Evolutionary conservation across 139 green algal genomes (phyloP).

Genomic region (Chlamydomonas sp.): DNA sequence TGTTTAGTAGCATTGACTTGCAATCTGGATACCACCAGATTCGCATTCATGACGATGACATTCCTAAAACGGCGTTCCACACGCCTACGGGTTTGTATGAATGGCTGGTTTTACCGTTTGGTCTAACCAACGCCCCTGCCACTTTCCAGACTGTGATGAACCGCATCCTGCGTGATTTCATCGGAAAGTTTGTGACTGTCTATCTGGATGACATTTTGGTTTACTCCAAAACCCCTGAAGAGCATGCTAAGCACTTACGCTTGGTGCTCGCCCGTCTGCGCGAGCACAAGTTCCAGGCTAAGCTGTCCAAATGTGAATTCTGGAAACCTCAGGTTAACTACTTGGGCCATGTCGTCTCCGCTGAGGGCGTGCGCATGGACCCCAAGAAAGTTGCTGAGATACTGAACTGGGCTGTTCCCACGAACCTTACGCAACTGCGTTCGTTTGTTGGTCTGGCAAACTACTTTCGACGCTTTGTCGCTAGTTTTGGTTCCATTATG

Average conservation of each 20-base stretch:
- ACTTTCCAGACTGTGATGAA: no score
- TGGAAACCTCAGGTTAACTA: background rate
- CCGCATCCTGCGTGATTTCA: no score
- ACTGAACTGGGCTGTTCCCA: background rate
- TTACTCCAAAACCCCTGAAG: no score
- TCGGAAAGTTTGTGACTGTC: no score
- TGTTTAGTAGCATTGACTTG: no score
- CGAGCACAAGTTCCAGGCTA: background rate
- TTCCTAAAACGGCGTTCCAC: no score
- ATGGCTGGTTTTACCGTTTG: no score
- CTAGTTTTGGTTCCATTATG: background rate
- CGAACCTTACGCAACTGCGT: background rate
- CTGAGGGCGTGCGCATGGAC: constrained; percentile 1
- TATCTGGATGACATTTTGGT: no score
- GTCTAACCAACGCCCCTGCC: no score
- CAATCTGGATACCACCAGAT: no score
- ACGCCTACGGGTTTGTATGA: no score
- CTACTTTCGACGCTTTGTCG: background rate
- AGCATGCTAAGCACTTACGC: background rate
- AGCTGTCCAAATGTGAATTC: background rate
- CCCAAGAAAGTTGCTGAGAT: background rate
- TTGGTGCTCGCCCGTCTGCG: background rate
- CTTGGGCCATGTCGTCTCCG: background rate
- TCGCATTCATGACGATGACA: no score
- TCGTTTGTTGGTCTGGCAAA: background rate